phyloP scores from a whole-genome alignment of 106 monocot genomes.

The Xerophyta viscosa region DNA sequence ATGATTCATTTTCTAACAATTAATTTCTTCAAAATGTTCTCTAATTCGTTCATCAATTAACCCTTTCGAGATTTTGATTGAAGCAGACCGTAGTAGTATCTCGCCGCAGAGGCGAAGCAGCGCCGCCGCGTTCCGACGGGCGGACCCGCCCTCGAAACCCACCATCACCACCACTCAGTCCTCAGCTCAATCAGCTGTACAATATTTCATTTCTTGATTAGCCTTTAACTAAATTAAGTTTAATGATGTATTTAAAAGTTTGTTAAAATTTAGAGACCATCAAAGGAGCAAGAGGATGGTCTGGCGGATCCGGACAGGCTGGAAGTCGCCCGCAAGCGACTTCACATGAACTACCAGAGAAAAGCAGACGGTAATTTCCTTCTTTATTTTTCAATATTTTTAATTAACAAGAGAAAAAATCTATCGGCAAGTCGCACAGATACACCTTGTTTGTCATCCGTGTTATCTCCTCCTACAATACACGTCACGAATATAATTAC shows the following conservation, averaged over 20 bases:
- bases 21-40: background rate
- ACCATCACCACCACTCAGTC: constrained; percentile 9
- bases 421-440: too few species aligned
- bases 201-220: background rate
- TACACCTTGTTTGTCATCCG: too few species aligned
- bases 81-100: constrained; percentile 24
- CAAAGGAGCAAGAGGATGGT: constrained; percentile 26
- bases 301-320: constrained; percentile 24
- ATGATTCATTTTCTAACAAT: too few species aligned
- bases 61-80: background rate
- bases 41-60: too few species aligned
- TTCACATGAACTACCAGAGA: constrained; percentile 68
- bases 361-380: constrained; percentile 42
- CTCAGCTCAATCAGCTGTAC: constrained; percentile 45
- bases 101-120: constrained; percentile 10
- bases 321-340: constrained; percentile 39
- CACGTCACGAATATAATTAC: too few species aligned
- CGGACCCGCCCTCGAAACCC: constrained; percentile 11
- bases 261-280: constrained; percentile 9
- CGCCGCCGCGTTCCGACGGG: constrained; percentile 7
- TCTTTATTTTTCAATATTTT: background rate
- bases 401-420: too few species aligned
- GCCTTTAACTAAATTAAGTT: too few species aligned
- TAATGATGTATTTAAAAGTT: too few species aligned
- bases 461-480: too few species aligned